Conservation (phyloP, 1,284 basidiomycete species). For the Boletus albobrunnescens region DNA sequence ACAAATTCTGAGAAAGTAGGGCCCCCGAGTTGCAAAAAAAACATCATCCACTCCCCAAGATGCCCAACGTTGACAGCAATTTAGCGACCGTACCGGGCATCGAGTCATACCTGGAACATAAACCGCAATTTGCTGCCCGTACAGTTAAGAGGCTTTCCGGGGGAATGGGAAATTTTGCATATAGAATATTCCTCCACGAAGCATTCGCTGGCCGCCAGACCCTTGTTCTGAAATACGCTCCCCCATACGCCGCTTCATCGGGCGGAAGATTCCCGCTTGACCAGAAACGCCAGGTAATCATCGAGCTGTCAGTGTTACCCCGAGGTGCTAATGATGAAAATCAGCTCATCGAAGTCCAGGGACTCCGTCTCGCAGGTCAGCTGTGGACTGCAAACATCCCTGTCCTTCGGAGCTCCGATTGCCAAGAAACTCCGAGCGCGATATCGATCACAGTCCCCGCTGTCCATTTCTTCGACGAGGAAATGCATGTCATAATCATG, state of each 20-base stretch:
- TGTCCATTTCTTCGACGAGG: slow-evolving; percentile 48
- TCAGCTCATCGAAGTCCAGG: slow-evolving; percentile 51
- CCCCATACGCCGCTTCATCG: slow-evolving; percentile 37
- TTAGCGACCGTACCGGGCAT: slow-evolving; percentile 38
- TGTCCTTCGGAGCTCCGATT: too few species aligned
- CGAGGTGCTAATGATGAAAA: slow-evolving; percentile 3
- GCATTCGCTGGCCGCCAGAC: slow-evolving; percentile 41
- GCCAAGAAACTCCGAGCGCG: too few species aligned
- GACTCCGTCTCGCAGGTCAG: slow-evolving; percentile 39
- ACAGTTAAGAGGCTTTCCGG: slow-evolving; percentile 41
- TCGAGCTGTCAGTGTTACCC: not conserved
- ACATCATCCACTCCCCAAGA: too few species aligned
- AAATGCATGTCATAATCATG: slow-evolving; percentile 52
- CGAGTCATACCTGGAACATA: slow-evolving; percentile 36
- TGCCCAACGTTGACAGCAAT: slow-evolving; percentile 23
- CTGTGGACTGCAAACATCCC: slow-evolving; percentile 28
- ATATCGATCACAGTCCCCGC: slow-evolving; percentile 48
- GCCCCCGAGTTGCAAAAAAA: not conserved
- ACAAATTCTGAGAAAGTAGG: slow-evolving; percentile 4
- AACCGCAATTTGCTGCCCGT: slow-evolving; percentile 37
- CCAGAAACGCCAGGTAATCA: slow-evolving; percentile 50
- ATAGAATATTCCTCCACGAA: slow-evolving; percentile 41
- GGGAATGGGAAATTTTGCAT: slow-evolving; percentile 52
- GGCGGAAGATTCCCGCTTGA: slow-evolving; percentile 35
- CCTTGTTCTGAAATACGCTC: slow-evolving; percentile 55